Evolutionary conservation across 1,284 basidiomycete genomes (phyloP), one percentile per base, ranked within the genome.

Genomic region (Mrakiaceae sp.): DNA sequence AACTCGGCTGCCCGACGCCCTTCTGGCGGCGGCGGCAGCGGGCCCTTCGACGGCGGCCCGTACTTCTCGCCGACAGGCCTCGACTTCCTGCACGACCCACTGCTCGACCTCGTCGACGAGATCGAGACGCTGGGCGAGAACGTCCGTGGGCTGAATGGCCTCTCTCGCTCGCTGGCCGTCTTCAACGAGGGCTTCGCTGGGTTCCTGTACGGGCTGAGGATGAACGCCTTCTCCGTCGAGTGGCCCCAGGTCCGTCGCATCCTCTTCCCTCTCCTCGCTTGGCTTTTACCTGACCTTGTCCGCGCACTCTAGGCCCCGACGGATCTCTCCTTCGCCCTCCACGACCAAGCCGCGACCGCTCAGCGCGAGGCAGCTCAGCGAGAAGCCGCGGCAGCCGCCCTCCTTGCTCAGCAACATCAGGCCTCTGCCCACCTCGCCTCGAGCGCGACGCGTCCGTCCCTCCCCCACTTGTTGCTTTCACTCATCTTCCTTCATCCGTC

Each of bases 141-240:
- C 74, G 76, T 90, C 1, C 83, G 87, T 67, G 83, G 82, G 39
- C 80, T 96, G 70, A 82, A 82, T 64, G 78, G 79, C 39, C 82
- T 96, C 64, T 85, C 88, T 72, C 80, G 86, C 59, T 86, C 88
- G 16, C 80, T 97, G 58, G 82, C 83, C 4, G 85, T 83, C 10
- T 96, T 97, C 79, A 95, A 96, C 73, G 93, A 97, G 74, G 86
- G 86, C 51, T 97, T 97, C 72, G 87, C 91, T 9, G 90, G 88
- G 74, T 94, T 87, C 81, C 76, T 96, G 16, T 94, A 93, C 74
- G 85, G 87, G 9, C 84, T 96, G 82, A 87, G 91, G 74, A 95
- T 96, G 90, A 94, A 95, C 72, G 87, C 90, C 0, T 83, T 94
- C 68, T 93, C 91, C 43, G 86, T 87, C 0, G 92, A 95, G 74